Conservation (phyloP, 257 asterid species). For the Galeopsis tetrahit region DNA sequence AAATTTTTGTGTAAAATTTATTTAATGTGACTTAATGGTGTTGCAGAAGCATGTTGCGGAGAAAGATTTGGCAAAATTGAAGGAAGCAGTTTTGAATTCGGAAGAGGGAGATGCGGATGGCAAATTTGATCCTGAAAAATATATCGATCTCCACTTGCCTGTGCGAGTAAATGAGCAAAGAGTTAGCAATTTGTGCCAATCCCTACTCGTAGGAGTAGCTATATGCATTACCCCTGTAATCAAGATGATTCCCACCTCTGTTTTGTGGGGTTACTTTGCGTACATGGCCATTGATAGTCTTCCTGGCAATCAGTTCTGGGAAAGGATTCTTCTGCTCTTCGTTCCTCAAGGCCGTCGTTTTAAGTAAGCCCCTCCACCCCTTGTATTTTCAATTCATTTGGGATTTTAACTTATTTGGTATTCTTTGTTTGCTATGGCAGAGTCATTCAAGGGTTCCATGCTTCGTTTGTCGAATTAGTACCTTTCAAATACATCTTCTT, state of each 20-base stretch:
- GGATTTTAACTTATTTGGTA: background rate
- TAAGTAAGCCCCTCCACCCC: conserved; percentile 58
- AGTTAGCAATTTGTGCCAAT: conserved; percentile 86
- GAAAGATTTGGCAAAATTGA: conserved; percentile 71
- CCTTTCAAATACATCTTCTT: conserved; percentile 78
- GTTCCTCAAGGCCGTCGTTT: conserved; percentile 86
- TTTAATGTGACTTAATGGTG: background rate
- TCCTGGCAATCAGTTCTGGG: conserved; percentile 96
- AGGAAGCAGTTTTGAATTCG: conserved; percentile 76
- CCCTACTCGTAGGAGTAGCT: conserved; percentile 74
- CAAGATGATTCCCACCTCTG: conserved; percentile 87
- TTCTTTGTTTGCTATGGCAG: conserved; percentile 45
- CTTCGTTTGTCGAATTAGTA: conserved; percentile 81
- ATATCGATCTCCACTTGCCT: conserved; percentile 83
- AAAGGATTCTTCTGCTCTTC: conserved; percentile 74
- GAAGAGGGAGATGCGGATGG: conserved; percentile 49
- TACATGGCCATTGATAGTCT: conserved; percentile 99
- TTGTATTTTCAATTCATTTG: background rate
- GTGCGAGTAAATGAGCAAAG: conserved; percentile 97
- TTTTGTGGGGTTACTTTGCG: conserved; percentile 97
- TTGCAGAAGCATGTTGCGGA: conserved; percentile 60
- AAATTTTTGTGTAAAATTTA: background rate
- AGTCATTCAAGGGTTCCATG: conserved; percentile 68
- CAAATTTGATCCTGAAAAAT: conserved; percentile 71
- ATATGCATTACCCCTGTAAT: conserved; percentile 75